Percentiles rank a stretch among this genome's conserved stretches.
These are phyloP conservation scores for Nicotiana obtusifolia DNA, from an alignment of 257 asterid genomes.

Conservation along the genomic window DNA sequence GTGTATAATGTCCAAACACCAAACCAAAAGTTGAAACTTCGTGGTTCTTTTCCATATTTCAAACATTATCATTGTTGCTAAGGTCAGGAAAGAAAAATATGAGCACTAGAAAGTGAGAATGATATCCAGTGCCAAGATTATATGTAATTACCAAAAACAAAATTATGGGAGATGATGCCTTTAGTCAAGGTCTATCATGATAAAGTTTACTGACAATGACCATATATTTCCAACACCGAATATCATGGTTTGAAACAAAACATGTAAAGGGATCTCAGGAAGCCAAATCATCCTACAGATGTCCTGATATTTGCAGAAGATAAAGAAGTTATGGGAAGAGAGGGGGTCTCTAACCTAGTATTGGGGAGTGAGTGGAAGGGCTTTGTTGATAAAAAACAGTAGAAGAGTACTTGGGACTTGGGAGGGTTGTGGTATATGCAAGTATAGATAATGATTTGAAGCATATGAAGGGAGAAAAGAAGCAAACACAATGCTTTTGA, in stretches of 20 bases:
- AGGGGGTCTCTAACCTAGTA: background rate
- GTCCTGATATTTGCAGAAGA: background rate
- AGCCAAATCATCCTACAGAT: background rate
- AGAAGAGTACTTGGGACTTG: background rate
- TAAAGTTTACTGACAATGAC: background rate
- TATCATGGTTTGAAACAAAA: background rate
- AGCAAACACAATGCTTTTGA: background rate
- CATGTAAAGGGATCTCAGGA: background rate
- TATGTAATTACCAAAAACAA: background rate
- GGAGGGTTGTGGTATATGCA: background rate
- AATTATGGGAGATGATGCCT: background rate
- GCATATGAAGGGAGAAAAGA: background rate
- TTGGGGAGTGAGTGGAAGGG: background rate
- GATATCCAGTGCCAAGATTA: background rate
- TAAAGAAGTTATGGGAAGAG: background rate
- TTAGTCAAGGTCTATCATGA: background rate
- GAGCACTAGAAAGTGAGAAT: background rate
- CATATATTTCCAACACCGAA: background rate
- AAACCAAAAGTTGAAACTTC: background rate
- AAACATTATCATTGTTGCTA: background rate
- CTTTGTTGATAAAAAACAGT: background rate
- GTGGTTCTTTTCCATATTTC: background rate
- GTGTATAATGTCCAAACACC: background rate
- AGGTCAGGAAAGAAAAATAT: background rate
- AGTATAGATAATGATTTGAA: background rate